Evolutionary conservation across 2,329 filamentous ascomycete genomes (phyloP).

Genomic region (Ceratocystis lukuohia): DNA sequence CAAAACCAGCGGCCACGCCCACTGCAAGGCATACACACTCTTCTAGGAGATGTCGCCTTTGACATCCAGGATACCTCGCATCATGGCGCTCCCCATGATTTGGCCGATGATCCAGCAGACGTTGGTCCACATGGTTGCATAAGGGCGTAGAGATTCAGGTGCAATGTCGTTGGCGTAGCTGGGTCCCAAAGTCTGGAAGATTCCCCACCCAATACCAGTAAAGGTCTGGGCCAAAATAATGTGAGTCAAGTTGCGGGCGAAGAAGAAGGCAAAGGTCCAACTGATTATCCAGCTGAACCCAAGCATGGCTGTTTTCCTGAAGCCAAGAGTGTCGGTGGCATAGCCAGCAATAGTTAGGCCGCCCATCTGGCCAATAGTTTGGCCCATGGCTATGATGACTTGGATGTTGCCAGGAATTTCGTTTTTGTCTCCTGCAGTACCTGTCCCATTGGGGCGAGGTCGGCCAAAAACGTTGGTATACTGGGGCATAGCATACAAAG

Average conservation of each 20-base stretch:
- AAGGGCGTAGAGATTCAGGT: slow-evolving; percentile 27
- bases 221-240: slow-evolving; percentile 31
- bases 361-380: slow-evolving; percentile 33
- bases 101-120: slow-evolving; percentile 33
- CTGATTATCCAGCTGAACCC: slow-evolving; percentile 27
- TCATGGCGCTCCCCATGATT: slow-evolving; percentile 30
- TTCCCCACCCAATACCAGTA: slow-evolving; percentile 30
- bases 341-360: slow-evolving; percentile 33
- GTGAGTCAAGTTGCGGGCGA: slow-evolving; percentile 27
- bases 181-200: slow-evolving; percentile 30
- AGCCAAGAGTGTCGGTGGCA: slow-evolving; percentile 30
- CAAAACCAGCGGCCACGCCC: slow-evolving; percentile 32
- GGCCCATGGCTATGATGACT: slow-evolving; percentile 31
- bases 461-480: slow-evolving; percentile 26
- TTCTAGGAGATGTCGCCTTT: slow-evolving; percentile 31
- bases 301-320: slow-evolving; percentile 31
- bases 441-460: slow-evolving; percentile 18
- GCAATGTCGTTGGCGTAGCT: slow-evolving; percentile 32
- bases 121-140: slow-evolving; percentile 31
- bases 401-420: slow-evolving; percentile 36
- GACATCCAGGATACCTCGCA: slow-evolving; percentile 27
- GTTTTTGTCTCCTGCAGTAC: slow-evolving; percentile 21
- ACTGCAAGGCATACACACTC: slow-evolving; percentile 34
- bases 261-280: slow-evolving; percentile 33
- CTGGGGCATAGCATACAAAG: slow-evolving; percentile 24